A percentile compares a stretch with the other conserved stretches of the same genome.
Conservation (phyloP, 495 filamentous ascomycete species). For the Tuber borchii region DNA sequence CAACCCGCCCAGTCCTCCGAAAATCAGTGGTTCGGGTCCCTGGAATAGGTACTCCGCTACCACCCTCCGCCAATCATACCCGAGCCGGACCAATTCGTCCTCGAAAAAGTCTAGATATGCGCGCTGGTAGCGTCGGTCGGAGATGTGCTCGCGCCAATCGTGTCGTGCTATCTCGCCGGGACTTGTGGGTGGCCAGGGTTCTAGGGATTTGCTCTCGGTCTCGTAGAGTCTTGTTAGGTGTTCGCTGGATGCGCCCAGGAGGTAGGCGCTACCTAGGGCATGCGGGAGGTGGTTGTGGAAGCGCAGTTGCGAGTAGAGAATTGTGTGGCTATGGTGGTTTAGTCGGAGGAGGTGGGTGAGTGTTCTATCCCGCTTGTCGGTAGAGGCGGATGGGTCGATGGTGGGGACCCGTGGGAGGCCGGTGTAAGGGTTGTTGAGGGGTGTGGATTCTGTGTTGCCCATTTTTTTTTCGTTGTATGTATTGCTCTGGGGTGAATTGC, state of each 20-base stretch:
- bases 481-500: not conserved
- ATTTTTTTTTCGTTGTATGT: constrained; percentile 7
- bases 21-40: constrained; percentile 70
- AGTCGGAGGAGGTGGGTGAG: constrained; percentile 83
- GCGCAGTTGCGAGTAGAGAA: constrained; percentile 64
- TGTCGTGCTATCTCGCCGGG: constrained; percentile 71
- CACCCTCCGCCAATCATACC: constrained; percentile 78
- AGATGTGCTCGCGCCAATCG: constrained; percentile 82
- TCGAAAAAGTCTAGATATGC: constrained; percentile 91
- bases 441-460: constrained; percentile 26
- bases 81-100: constrained; percentile 63
- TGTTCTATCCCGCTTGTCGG: constrained; percentile 70
- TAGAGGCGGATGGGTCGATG: constrained; percentile 68
- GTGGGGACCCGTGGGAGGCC: constrained; percentile 63
- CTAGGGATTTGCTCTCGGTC: constrained; percentile 59
- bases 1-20: constrained; percentile 67
- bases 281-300: constrained; percentile 89
- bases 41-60: constrained; percentile 67
- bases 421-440: constrained; percentile 47
- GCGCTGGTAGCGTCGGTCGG: constrained; percentile 72
- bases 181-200: constrained; percentile 69
- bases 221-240: constrained; percentile 77
- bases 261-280: constrained; percentile 71
- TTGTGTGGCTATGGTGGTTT: constrained; percentile 83
- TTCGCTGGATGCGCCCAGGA: constrained; percentile 66